Conservation (phyloP, 2,329 filamentous ascomycete species). For the Fusarium sp. region DNA sequence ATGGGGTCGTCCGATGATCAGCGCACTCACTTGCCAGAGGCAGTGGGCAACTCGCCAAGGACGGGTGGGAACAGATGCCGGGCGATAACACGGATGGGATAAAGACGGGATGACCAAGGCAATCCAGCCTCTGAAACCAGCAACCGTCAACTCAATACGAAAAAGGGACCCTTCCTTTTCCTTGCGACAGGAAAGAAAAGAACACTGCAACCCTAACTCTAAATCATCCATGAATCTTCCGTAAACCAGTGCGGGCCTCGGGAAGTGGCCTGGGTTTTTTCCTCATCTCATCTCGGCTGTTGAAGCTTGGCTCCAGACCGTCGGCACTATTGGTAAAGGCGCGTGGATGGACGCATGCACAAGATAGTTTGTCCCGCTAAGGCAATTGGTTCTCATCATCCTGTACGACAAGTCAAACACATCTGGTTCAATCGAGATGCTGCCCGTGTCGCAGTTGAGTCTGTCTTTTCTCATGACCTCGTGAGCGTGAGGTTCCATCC, state of each 20-base stretch:
- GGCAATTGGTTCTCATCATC: conserved; percentile 15
- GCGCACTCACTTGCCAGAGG: neutral
- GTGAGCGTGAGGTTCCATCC: neutral
- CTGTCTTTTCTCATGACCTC: conserved; percentile 2
- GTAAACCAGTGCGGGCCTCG: conserved; percentile 3
- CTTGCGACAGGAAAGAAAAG: neutral
- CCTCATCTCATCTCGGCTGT: conserved; percentile 41
- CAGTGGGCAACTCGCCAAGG: neutral
- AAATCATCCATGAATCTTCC: conserved; percentile 23
- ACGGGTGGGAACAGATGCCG: conserved; percentile 10
- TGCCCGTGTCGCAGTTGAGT: conserved; percentile 1
- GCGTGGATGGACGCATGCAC: neutral
- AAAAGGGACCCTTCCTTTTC: conserved; percentile 27
- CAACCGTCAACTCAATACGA: conserved; percentile 7
- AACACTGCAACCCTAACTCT: conserved; percentile 24
- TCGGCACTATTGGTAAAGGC: conserved; percentile 1
- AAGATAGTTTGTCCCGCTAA: conserved; percentile 34
- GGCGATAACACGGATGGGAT: conserved; percentile 13
- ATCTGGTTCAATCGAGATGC: conserved; percentile 4
- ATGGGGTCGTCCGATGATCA: conserved; percentile 15
- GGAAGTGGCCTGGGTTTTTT: conserved; percentile 3
- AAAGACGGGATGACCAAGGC: conserved; percentile 9
- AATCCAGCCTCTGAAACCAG: conserved; percentile 17
- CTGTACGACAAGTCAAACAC: neutral
- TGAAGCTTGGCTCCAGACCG: conserved; percentile 34